These are phyloP conservation scores for Neocucurbitaria cava DNA, from an alignment of 2,329 filamentous ascomycete genomes.

Conservation along the genomic window DNA sequence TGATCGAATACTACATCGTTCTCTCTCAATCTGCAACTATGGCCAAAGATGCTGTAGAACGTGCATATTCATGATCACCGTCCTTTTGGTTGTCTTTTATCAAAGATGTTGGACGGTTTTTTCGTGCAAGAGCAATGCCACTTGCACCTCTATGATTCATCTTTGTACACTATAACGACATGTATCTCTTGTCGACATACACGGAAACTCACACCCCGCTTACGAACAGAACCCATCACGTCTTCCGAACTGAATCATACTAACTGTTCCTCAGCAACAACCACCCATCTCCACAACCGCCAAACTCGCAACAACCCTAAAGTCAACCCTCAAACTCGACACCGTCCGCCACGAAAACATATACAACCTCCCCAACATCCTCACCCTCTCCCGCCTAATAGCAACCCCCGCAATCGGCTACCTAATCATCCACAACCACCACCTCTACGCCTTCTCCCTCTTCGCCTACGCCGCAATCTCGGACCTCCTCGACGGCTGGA, in stretches of 20 bases:
- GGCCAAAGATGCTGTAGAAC: background rate
- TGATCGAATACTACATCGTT: background rate
- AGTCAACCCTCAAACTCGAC: constrained; percentile 39
- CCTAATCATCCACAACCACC: constrained; percentile 81
- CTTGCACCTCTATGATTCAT: too few relatives aligned
- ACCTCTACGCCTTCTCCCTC: constrained; percentile 79
- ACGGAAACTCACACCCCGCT: background rate
- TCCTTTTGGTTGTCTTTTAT: too few relatives aligned
- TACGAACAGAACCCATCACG: background rate
- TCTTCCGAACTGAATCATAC: background rate
- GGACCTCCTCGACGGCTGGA: constrained; percentile 91
- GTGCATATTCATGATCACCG: too few relatives aligned
- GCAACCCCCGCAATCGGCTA: constrained; percentile 88
- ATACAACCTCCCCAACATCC: constrained; percentile 92
- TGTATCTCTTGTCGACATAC: background rate
- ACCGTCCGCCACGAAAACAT: constrained; percentile 75
- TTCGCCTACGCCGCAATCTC: constrained; percentile 92
- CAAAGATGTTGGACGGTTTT: too few relatives aligned
- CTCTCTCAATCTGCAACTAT: background rate
- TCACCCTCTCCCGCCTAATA: constrained; percentile 85
- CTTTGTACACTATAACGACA: too few relatives aligned
- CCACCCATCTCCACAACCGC: constrained; percentile 17
- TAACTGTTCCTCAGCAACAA: constrained; percentile 8
- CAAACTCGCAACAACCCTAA: constrained; percentile 36
- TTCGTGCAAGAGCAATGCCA: too few relatives aligned